These are phyloP conservation scores for Teunomyces cretensis DNA, from an alignment of 805 yeast genomes.

Conservation along the genomic window DNA sequence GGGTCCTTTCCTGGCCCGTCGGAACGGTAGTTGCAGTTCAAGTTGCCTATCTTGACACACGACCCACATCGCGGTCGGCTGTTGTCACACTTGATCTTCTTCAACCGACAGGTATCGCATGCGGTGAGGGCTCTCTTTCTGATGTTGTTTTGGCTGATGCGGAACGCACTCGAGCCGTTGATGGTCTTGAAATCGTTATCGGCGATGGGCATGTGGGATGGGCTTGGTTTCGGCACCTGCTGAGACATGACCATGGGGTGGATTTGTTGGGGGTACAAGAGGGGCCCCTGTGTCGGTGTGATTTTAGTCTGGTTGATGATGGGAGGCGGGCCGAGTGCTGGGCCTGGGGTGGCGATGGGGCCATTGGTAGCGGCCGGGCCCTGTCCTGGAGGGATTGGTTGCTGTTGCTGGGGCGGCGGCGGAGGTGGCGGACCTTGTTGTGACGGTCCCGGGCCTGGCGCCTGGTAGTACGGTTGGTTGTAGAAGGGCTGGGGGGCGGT, in stretches of 20 bases:
- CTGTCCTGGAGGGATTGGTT: neutral
- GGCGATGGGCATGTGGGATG: neutral
- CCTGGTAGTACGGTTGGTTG: constrained; percentile 1
- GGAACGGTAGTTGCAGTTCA: constrained; percentile 28
- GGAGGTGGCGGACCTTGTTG: neutral
- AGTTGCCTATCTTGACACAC: constrained; percentile 27
- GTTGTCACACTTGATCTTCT: constrained; percentile 39
- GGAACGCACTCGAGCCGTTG: neutral
- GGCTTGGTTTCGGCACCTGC: neutral
- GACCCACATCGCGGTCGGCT: constrained; percentile 34
- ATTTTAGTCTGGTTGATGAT: neutral
- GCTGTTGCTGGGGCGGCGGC: constrained; percentile 3
- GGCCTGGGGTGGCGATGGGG: neutral
- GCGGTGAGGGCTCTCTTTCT: constrained; percentile 38
- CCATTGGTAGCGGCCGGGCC: neutral
- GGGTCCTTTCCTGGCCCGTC: constrained; percentile 24
- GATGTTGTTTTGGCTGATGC: constrained; percentile 4
- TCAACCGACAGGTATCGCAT: constrained; percentile 36
- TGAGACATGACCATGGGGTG: neutral
- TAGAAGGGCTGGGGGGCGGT: neutral
- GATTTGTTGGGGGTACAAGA: neutral
- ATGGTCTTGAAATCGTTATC: neutral
- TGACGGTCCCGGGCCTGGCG: neutral
- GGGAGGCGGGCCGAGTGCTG: neutral
- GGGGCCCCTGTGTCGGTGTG: neutral